These are phyloP conservation scores for Speleostelium caveatum DNA, from an alignment of 78 protist genomes.

Conservation along the genomic window DNA sequence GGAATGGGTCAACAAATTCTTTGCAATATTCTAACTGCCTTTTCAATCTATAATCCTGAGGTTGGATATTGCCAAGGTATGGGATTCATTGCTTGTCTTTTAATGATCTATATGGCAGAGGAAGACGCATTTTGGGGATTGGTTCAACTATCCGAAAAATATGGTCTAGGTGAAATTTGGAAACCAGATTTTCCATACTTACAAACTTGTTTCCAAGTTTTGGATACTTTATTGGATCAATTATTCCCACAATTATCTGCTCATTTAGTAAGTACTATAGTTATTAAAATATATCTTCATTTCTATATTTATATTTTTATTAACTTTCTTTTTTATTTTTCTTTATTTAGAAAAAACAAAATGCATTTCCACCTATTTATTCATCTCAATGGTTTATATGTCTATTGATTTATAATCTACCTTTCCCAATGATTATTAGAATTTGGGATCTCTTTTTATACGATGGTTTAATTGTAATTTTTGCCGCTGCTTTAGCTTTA, in stretches of 20 bases:
- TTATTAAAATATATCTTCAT: background rate
- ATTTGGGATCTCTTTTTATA: conserved; percentile 87
- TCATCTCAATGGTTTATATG: conserved; percentile 81
- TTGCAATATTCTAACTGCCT: conserved; percentile 80
- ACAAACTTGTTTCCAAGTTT: conserved; percentile 45
- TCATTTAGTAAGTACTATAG: conserved; percentile 39
- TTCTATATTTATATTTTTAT: too few relatives aligned
- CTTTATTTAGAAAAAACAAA: conserved; percentile 38
- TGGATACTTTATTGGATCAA: conserved; percentile 25
- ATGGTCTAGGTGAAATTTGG: conserved; percentile 80
- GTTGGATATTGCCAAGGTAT: conserved; percentile 93
- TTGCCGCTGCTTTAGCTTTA: conserved; percentile 62
- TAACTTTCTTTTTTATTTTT: background rate
- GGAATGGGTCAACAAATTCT: conserved; percentile 75
- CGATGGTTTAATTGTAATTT: conserved; percentile 77
- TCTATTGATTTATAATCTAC: conserved; percentile 66
- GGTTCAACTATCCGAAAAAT: conserved; percentile 52
- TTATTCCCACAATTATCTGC: conserved; percentile 37
- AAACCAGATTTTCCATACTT: conserved; percentile 61
- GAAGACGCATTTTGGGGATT: conserved; percentile 84
- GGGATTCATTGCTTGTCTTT: conserved; percentile 84
- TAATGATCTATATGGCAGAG: conserved; percentile 87
- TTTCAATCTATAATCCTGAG: conserved; percentile 79
- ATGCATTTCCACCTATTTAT: conserved; percentile 55
- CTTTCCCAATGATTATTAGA: conserved; percentile 80